Evolutionary conservation across 495 filamentous ascomycete genomes (phyloP).

Genomic region (Wilcoxina mikolae): DNA sequence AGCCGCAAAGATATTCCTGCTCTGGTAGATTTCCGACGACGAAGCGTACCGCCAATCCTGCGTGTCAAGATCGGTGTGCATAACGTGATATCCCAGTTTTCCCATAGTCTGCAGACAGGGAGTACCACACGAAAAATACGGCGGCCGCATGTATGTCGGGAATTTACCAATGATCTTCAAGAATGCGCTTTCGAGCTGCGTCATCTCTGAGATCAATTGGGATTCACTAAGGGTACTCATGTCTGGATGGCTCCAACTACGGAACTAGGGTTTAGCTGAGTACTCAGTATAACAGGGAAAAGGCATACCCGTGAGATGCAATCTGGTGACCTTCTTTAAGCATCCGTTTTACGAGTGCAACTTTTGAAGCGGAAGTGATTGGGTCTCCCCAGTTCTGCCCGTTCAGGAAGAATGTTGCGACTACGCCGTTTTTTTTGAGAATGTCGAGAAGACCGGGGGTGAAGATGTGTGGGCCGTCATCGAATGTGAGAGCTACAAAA

Average conservation of each 20-base stretch:
- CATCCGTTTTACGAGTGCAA: conserved; percentile 42
- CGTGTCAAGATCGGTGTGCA: conserved; percentile 35
- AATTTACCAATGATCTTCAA: conserved; percentile 52
- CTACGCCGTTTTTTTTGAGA: conserved; percentile 45
- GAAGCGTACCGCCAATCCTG: conserved; percentile 34
- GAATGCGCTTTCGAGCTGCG: conserved; percentile 51
- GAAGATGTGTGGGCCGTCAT: conserved; percentile 31
- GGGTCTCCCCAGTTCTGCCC: conserved; percentile 48
- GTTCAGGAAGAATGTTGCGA: conserved; percentile 61
- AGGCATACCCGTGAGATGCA: conserved; percentile 44
- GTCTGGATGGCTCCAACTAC: conserved; percentile 50
- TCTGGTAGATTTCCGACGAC: conserved; percentile 15
- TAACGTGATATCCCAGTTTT: conserved; percentile 33
- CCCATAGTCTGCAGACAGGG: conserved; percentile 28
- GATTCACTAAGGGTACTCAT: conserved; percentile 37
- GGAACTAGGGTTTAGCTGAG: background rate
- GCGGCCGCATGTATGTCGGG: conserved; percentile 40
- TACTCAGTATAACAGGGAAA: background rate
- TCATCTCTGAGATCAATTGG: conserved; percentile 43
- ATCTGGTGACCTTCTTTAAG: conserved; percentile 50
- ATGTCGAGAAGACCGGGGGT: conserved; percentile 52
- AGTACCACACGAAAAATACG: conserved; percentile 31
- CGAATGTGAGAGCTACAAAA: conserved; percentile 41
- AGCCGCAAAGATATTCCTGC: conserved; percentile 12
- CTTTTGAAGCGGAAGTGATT: conserved; percentile 29